A percentile compares a stretch with the other conserved stretches of the same genome.
phyloP scores from a whole-genome alignment of 2,329 filamentous ascomycete species.

The Fonsecaea pedrosoi region DNA sequence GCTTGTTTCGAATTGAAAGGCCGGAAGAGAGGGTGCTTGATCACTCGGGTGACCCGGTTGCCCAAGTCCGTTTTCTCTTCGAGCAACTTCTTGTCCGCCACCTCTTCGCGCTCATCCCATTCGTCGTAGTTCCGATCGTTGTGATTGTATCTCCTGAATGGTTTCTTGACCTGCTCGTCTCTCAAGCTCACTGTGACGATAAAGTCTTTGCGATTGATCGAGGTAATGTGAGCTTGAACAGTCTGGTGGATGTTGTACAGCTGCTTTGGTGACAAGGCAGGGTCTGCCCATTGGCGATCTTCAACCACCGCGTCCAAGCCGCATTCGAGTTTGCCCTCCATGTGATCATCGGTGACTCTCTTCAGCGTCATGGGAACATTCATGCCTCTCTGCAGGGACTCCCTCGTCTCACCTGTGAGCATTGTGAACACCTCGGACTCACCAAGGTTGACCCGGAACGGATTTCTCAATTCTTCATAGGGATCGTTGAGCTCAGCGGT shows the following conservation, averaged over 20 bases:
- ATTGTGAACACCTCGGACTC: slow-evolving; percentile 91
- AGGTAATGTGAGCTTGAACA: slow-evolving; percentile 83
- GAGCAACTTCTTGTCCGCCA: slow-evolving; percentile 79
- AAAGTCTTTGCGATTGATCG: slow-evolving; percentile 85
- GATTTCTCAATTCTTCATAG: slow-evolving; percentile 89
- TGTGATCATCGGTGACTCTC: slow-evolving; percentile 87
- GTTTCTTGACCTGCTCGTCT: slow-evolving; percentile 77
- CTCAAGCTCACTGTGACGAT: slow-evolving; percentile 82
- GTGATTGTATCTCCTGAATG: slow-evolving; percentile 70
- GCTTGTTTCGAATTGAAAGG: slow-evolving; percentile 92
- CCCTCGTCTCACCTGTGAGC: slow-evolving; percentile 89
- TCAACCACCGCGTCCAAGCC: slow-evolving; percentile 90
- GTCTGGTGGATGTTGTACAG: slow-evolving; percentile 82
- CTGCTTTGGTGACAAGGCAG: slow-evolving; percentile 71
- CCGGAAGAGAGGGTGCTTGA: slow-evolving; percentile 96
- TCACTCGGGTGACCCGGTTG: slow-evolving; percentile 87
- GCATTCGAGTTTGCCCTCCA: slow-evolving; percentile 91
- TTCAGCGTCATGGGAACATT: slow-evolving; percentile 82
- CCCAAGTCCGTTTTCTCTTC: slow-evolving; percentile 85
- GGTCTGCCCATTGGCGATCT: slow-evolving; percentile 78
- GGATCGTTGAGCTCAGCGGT: slow-evolving; percentile 89
- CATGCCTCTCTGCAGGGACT: slow-evolving; percentile 86
- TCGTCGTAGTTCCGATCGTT: slow-evolving; percentile 66
- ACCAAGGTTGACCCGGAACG: slow-evolving; percentile 69
- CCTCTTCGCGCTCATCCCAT: slow-evolving; percentile 86